These are phyloP conservation scores for Melanogaster broomeanus DNA, from an alignment of 768 basidiomycete species.

Conservation along the genomic window DNA sequence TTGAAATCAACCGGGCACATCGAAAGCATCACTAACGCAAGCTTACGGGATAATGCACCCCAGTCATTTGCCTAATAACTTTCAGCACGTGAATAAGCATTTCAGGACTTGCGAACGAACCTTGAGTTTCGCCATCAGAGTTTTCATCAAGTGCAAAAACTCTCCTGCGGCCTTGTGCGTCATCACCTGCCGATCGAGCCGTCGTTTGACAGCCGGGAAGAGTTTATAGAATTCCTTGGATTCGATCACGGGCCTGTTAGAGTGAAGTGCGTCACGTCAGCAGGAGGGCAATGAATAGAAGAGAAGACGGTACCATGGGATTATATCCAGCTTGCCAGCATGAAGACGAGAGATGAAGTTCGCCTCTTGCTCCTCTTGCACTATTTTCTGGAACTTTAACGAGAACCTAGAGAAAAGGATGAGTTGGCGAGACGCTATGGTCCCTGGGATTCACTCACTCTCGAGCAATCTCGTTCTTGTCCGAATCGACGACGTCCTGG, in stretches of 20 bases:
- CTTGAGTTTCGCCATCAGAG: slow-evolving; percentile 63
- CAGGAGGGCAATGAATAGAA: too few species aligned
- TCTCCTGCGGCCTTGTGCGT: slow-evolving; percentile 49
- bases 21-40: not conserved
- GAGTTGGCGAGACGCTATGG: not conserved
- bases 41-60: slow-evolving; percentile 58
- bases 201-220: slow-evolving; percentile 44
- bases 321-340: slow-evolving; percentile 48
- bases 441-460: slow-evolving; percentile 40
- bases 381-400: slow-evolving; percentile 54
- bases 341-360: slow-evolving; percentile 61
- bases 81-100: not conserved
- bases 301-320: slow-evolving; percentile 43
- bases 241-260: slow-evolving; percentile 49
- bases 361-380: slow-evolving; percentile 52
- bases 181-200: slow-evolving; percentile 44
- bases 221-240: slow-evolving; percentile 54
- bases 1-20: not conserved
- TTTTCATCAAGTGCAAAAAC: slow-evolving; percentile 55
- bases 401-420: slow-evolving; percentile 38
- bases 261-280: not conserved
- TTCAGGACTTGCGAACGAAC: slow-evolving; percentile 23
- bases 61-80: slow-evolving; percentile 52
- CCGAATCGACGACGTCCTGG: slow-evolving; percentile 61
- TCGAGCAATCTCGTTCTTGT: slow-evolving; percentile 51